phyloP scores from a whole-genome alignment of 2,329 filamentous ascomycete species.

The Cladophialophora carrionii region DNA sequence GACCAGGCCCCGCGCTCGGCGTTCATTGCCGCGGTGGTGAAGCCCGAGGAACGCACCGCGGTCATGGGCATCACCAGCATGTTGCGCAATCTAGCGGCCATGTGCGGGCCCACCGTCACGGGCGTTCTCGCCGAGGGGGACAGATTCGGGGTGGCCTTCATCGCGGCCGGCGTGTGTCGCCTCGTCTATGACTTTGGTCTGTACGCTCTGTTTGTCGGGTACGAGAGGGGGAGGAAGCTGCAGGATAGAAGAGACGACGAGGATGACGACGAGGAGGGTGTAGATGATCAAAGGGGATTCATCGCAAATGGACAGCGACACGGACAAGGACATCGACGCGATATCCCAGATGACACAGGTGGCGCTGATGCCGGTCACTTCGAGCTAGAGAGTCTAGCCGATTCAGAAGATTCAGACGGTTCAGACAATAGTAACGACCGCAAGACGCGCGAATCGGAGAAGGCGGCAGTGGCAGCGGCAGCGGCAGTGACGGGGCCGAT shows the following conservation, averaged over 20 bases:
- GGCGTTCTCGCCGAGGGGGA: slow-evolving; percentile 58
- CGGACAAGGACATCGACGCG: neutral
- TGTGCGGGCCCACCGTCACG: slow-evolving; percentile 58
- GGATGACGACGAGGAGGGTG: neutral
- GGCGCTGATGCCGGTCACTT: too few species aligned
- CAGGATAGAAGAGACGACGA: slow-evolving; percentile 43
- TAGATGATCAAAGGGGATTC: neutral
- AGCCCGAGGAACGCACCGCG: slow-evolving; percentile 66
- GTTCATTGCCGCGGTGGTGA: slow-evolving; percentile 68
- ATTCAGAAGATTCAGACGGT: slow-evolving; percentile 9
- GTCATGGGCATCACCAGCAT: slow-evolving; percentile 71
- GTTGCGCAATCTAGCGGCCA: slow-evolving; percentile 63
- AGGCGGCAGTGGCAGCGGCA: too few species aligned
- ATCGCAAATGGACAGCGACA: neutral
- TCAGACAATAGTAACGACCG: neutral
- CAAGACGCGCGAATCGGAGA: neutral
- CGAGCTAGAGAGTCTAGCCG: slow-evolving; percentile 30
- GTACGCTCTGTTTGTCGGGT: slow-evolving; percentile 59
- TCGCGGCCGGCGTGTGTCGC: slow-evolving; percentile 58
- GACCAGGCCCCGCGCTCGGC: slow-evolving; percentile 69
- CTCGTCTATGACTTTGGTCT: slow-evolving; percentile 63
- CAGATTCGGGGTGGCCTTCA: slow-evolving; percentile 65
- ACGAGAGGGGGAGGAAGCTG: slow-evolving; percentile 32
- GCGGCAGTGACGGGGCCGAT: neutral
- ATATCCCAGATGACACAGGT: too few species aligned